phyloP scores from a whole-genome alignment of 2,329 filamentous ascomycete genomes.

The Fusarium sp. region DNA sequence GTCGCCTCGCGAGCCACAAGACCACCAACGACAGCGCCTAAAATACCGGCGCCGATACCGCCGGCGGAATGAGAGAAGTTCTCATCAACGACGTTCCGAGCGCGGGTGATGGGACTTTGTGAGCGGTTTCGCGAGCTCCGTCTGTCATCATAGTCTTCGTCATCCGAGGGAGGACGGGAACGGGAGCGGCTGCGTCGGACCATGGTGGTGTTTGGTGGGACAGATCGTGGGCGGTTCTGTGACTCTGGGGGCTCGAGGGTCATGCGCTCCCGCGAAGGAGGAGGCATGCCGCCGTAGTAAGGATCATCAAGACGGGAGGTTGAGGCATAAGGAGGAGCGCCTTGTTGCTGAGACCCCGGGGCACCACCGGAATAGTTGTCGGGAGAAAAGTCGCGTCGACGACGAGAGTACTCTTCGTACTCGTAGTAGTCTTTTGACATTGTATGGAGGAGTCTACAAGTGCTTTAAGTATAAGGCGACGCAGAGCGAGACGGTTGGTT shows the following conservation, averaged over 20 bases:
- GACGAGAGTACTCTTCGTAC: slow-evolving; percentile 42
- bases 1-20: slow-evolving; percentile 61
- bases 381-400: slow-evolving; percentile 45
- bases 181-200: slow-evolving; percentile 39
- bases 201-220: slow-evolving; percentile 44
- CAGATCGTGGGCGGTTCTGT: slow-evolving; percentile 46
- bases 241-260: slow-evolving; percentile 42
- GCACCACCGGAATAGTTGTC: slow-evolving; percentile 46
- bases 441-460: background rate
- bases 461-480: background rate
- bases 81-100: slow-evolving; percentile 53
- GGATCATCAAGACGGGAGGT: slow-evolving; percentile 41
- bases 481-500: background rate
- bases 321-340: slow-evolving; percentile 33
- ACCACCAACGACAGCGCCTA: slow-evolving; percentile 65
- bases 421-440: slow-evolving; percentile 45
- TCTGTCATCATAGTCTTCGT: slow-evolving; percentile 37
- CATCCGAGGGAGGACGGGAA: slow-evolving; percentile 33
- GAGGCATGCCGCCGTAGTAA: slow-evolving; percentile 31
- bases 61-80: slow-evolving; percentile 59
- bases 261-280: slow-evolving; percentile 42
- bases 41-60: slow-evolving; percentile 60
- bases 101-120: slow-evolving; percentile 51
- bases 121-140: slow-evolving; percentile 40
- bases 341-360: slow-evolving; percentile 21